Base-by-base conservation (phyloP, 306 rosid species). In the Fagus sylvatica region DNA sequence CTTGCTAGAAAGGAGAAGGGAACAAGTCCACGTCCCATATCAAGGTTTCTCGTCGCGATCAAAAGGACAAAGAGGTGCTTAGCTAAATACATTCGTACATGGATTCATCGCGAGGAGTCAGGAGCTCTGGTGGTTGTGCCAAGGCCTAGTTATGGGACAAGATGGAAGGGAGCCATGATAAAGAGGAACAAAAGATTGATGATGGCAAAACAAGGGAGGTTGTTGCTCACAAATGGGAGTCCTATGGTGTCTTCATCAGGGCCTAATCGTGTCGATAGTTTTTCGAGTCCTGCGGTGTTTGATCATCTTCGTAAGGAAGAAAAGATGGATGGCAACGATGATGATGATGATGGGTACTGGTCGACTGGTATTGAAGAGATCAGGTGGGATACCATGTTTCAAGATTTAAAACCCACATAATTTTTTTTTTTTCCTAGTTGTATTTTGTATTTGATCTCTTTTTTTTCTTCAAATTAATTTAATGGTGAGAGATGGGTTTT, bases 301-400 rank as follows among this genome's bases (percentile, higher is more conserved):
- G 89, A 82, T 88, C 75, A 82, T 88, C 75, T 83, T 3, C 85
- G 74, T 17, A 82, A 84, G 74, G 86, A 84, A 53, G 87, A 69
- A 71, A 86, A 76, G 85, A 71, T 37, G 69, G 76, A 74, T 1
- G 53, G 7, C 6, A 64, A 73, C 65, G 85, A 83, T 39, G 91
- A 90, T 72, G 92, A 73, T 57, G 85, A 83, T 39, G 91, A 90
- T 72, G 92, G 90, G 64, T 87, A 90, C 74, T 90, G 93, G 97
- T 85, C 85, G 16, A 88, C 86, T 54, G 91, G 90, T 34, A 87
- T 88, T 82, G 92, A 92, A 88, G 93, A 90, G 80, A 88, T 94
- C 84, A 92, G 90, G 89, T 92, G 97, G 97, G 96, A 90, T 84
- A 70, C 95, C 22, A 78, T 94, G 98, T 94, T 94, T 72, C 93